A percentile compares a stretch with the other conserved stretches of the same genome.
phyloP scores from a whole-genome alignment of 495 filamentous ascomycete species.

The Xylaria flabelliformis region DNA sequence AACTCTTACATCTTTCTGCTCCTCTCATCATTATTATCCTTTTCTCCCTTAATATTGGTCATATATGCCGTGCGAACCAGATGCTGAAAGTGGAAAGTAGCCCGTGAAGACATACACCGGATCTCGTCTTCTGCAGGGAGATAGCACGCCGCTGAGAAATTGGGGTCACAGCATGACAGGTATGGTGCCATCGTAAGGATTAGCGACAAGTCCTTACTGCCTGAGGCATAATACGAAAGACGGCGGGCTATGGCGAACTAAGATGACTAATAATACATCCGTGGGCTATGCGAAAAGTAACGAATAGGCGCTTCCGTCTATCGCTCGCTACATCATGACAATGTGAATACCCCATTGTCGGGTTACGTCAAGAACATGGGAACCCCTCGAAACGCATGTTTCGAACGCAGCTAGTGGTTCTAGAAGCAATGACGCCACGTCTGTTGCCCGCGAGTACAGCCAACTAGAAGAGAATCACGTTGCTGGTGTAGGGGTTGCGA shows the following conservation, averaged over 20 bases:
- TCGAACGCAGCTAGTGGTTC: slow-evolving; percentile 14
- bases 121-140: background rate
- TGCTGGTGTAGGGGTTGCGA: background rate
- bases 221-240: slow-evolving; percentile 2
- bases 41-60: background rate
- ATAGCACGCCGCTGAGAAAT: background rate
- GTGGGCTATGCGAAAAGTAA: background rate
- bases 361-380: background rate
- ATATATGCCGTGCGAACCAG: background rate
- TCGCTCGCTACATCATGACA: background rate
- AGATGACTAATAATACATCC: background rate
- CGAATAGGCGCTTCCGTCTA: background rate
- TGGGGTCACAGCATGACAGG: background rate
- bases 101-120: background rate
- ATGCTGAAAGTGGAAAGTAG: background rate
- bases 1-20: background rate
- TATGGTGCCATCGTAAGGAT: background rate
- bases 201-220: background rate
- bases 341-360: background rate
- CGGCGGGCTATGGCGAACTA: background rate
- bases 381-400: background rate
- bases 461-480: slow-evolving; percentile 8
- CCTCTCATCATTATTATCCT: background rate
- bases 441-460: background rate
- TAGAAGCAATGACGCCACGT: background rate